phyloP scores from a whole-genome alignment of 1,284 basidiomycete species.

The Porogramme epimiltina region DNA sequence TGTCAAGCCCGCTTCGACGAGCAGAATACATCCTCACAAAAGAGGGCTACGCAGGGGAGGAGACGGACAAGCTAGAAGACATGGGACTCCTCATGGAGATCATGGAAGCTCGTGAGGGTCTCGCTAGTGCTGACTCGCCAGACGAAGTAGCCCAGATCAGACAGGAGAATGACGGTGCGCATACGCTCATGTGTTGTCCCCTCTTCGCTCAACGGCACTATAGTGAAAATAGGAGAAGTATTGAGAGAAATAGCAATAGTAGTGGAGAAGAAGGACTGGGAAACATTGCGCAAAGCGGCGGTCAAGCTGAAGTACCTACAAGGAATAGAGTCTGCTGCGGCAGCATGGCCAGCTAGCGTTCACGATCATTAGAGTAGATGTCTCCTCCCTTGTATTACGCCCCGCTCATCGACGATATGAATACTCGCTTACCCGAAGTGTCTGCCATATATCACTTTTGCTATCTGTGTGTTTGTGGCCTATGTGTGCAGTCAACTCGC shows the following conservation, averaged over 20 bases:
- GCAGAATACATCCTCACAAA: constrained; percentile 72
- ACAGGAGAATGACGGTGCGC: constrained; percentile 64
- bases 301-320: constrained; percentile 79
- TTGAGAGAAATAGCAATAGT: constrained; percentile 50
- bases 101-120: constrained; percentile 79
- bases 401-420: no score
- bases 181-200: neutral
- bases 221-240: constrained; percentile 58
- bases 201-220: constrained; percentile 1
- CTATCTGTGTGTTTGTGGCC: no score
- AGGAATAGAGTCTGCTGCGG: constrained; percentile 73
- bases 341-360: constrained; percentile 39
- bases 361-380: constrained; percentile 20
- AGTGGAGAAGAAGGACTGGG: constrained; percentile 59
- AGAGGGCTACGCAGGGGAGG: constrained; percentile 62
- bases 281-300: constrained; percentile 56
- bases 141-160: constrained; percentile 56
- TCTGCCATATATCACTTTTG: no score
- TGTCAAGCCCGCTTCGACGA: constrained; percentile 65
- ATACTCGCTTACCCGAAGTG: no score
- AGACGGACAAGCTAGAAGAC: constrained; percentile 80
- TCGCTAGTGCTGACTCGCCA: constrained; percentile 64
- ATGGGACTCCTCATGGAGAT: constrained; percentile 75
- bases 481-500: no score
- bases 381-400: no score